Evolutionary conservation across 331 rosid species (phyloP).

Genomic region (Arachis monticola): DNA sequence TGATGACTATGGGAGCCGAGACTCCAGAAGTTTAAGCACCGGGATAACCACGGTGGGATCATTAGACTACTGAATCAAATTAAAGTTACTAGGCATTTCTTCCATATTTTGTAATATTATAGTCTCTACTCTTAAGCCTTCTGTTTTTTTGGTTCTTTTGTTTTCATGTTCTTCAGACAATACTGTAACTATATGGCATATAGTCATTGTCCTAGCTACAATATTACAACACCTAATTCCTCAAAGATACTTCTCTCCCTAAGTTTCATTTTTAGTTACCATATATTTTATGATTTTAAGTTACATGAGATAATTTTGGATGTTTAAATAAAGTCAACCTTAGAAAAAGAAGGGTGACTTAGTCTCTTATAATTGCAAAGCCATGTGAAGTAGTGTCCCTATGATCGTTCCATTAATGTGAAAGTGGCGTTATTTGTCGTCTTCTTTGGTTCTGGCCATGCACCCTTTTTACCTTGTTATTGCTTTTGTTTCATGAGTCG

Average conservation of each 20-base stretch:
- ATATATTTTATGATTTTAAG: too few species aligned
- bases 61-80: constrained; percentile 61
- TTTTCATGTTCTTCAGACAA: constrained; percentile 47
- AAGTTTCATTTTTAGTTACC: too few species aligned
- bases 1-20: constrained; percentile 70
- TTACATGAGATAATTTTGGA: too few species aligned
- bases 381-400: constrained; percentile 53
- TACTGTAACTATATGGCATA: constrained; percentile 70
- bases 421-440: constrained; percentile 41
- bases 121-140: constrained; percentile 44
- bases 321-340: neutral
- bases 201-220: constrained; percentile 13
- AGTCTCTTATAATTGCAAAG: constrained; percentile 40
- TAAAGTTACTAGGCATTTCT: constrained; percentile 45
- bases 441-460: constrained; percentile 43
- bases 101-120: constrained; percentile 52
- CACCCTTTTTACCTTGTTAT: constrained; percentile 25
- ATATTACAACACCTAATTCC: too few species aligned
- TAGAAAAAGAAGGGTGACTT: constrained; percentile 38
- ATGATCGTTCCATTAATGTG: constrained; percentile 36
- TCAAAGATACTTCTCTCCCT: too few species aligned
- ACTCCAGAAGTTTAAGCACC: constrained; percentile 65
- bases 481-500: constrained; percentile 31
- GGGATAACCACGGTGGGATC: constrained; percentile 80
- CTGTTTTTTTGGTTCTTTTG: constrained; percentile 20